These are phyloP conservation scores for Fibroporia radiculosa DNA, from an alignment of 768 basidiomycete species.

Conservation along the genomic window DNA sequence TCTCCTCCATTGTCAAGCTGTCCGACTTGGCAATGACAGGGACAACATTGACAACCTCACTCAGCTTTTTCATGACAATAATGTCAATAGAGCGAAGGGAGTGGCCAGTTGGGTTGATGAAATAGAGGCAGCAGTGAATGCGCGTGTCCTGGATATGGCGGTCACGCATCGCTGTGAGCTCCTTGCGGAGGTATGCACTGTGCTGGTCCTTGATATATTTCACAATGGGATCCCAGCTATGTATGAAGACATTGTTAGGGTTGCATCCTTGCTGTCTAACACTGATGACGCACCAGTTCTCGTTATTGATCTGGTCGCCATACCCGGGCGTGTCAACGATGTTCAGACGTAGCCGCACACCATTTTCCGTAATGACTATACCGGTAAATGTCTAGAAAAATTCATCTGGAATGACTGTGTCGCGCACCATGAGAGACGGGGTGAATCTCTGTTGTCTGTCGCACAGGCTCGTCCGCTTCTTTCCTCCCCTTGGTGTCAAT, in stretches of 20 bases:
- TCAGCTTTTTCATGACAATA: conserved; percentile 98
- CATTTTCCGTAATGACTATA: conserved; percentile 91
- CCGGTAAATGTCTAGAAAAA: neutral
- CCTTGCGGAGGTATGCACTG: conserved; percentile 97
- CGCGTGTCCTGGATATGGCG: conserved; percentile 97
- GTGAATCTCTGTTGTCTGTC: conserved; percentile 97
- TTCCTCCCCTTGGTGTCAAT: conserved; percentile 96
- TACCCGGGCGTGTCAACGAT: conserved; percentile 99
- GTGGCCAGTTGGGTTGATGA: conserved; percentile 99
- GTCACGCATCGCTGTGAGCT: conserved; percentile 97
- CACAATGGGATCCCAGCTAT: conserved; percentile 96
- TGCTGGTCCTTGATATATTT: conserved; percentile 99
- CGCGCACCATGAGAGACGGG: conserved; percentile 79
- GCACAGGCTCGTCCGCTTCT: conserved; percentile 78
- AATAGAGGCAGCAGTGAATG: conserved; percentile 97
- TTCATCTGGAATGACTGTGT: neutral
- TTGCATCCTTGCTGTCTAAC: neutral
- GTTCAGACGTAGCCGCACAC: conserved; percentile 89
- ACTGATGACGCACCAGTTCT: conserved; percentile 73
- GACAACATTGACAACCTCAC: conserved; percentile 98
- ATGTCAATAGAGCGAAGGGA: conserved; percentile 94
- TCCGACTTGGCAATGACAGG: conserved; percentile 99
- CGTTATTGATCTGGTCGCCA: conserved; percentile 98
- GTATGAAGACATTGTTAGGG: neutral
- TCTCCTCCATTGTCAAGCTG: conserved; percentile 87